A percentile compares a stretch with the other conserved stretches of the same genome.
phyloP scores from a whole-genome alignment of 2,329 filamentous ascomycete genomes.

The Nothophaeocryptopus gaeumannii region DNA sequence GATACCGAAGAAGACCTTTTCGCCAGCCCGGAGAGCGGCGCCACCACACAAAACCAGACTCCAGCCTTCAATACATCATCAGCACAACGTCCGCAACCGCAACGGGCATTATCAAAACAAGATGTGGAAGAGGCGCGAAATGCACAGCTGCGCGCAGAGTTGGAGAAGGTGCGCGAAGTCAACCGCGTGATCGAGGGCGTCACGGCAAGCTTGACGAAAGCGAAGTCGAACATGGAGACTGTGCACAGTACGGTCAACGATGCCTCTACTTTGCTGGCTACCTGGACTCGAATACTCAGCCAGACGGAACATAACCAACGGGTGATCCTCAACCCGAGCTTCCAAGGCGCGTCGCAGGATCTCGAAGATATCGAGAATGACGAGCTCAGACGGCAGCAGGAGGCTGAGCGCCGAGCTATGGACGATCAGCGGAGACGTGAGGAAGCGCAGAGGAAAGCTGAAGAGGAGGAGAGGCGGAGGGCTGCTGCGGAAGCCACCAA shows the following conservation, averaged over 20 bases:
- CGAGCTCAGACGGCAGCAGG: constrained; percentile 67
- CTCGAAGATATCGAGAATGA: constrained; percentile 83
- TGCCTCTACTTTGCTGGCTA: constrained; percentile 84
- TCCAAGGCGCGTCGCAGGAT: constrained; percentile 87
- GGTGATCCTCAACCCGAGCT: constrained; percentile 79
- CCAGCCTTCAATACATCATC: constrained; percentile 29
- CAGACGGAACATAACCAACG: constrained; percentile 98
- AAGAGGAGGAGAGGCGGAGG: constrained; percentile 52
- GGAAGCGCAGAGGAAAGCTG: constrained; percentile 53
- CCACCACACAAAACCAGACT: constrained; percentile 32
- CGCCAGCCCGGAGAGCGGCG: constrained; percentile 51
- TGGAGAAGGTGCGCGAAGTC: constrained; percentile 78
- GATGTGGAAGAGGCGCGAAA: constrained; percentile 65
- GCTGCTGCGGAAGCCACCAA: constrained; percentile 49
- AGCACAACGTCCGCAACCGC: constrained; percentile 42
- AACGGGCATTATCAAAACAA: constrained; percentile 33
- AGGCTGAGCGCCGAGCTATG: constrained; percentile 69
- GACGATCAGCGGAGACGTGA: constrained; percentile 78
- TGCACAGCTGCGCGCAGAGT: constrained; percentile 69
- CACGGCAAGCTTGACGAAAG: constrained; percentile 66
- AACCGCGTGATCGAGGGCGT: constrained; percentile 84
- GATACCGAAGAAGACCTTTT: constrained; percentile 57
- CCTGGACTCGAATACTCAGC: constrained; percentile 92
- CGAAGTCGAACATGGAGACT: constrained; percentile 76
- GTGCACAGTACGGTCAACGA: constrained; percentile 82